Conservation (phyloP, 2,329 filamentous ascomycete species). For the Cladorrhinum sp. region DNA sequence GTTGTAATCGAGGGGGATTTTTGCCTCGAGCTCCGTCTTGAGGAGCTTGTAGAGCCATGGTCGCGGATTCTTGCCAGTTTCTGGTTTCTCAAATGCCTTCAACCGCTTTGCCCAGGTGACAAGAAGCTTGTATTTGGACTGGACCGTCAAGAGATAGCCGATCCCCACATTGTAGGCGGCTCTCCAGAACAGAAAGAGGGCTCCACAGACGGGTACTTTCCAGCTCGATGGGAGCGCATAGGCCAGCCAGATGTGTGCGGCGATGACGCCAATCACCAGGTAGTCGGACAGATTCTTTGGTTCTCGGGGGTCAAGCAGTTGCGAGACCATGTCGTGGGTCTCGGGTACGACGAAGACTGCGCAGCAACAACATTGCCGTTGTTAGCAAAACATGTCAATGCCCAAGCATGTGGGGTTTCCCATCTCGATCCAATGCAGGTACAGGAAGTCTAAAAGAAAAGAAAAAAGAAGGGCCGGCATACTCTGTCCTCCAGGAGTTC, state of each 20-base stretch:
- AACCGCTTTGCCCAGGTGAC: slow-evolving; percentile 84
- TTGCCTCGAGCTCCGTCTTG: slow-evolving; percentile 87
- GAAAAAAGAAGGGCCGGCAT: slow-evolving; percentile 38
- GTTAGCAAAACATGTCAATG: neutral
- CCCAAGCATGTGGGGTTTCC: slow-evolving; percentile 11
- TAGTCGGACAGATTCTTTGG: slow-evolving; percentile 92
- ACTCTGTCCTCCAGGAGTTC: slow-evolving; percentile 89
- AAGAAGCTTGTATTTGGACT: slow-evolving; percentile 84
- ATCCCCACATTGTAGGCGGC: slow-evolving; percentile 92
- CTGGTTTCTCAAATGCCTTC: slow-evolving; percentile 80
- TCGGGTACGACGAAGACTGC: slow-evolving; percentile 92
- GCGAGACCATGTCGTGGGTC: slow-evolving; percentile 98
- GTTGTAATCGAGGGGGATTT: slow-evolving; percentile 89
- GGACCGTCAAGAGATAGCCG: slow-evolving; percentile 80
- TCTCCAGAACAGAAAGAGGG: slow-evolving; percentile 88
- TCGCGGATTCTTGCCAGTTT: slow-evolving; percentile 75
- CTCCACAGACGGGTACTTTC: slow-evolving; percentile 74
- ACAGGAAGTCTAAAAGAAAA: neutral
- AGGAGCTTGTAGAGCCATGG: slow-evolving; percentile 79
- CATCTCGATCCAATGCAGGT: neutral
- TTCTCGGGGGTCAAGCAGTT: slow-evolving; percentile 88
- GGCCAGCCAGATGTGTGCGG: slow-evolving; percentile 68
- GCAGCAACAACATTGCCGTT: neutral
- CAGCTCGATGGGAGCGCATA: slow-evolving; percentile 67
- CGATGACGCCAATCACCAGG: slow-evolving; percentile 75